These are phyloP conservation scores for Agaricus bisporus DNA, from an alignment of 768 basidiomycete genomes.

Conservation along the genomic window DNA sequence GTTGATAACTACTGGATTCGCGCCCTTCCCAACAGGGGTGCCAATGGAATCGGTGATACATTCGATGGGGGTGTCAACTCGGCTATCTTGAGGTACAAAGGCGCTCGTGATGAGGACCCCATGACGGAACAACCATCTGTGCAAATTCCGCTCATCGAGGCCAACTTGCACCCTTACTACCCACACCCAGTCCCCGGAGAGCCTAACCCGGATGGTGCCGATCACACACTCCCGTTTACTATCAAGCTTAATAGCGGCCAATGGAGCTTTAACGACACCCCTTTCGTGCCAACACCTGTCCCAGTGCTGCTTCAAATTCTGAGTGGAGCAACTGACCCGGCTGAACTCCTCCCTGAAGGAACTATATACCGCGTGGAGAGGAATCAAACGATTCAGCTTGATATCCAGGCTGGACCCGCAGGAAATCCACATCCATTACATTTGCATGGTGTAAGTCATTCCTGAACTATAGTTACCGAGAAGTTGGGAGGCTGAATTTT, in stretches of 20 bases:
- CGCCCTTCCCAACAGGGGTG: conserved; percentile 20
- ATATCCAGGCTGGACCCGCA: conserved; percentile 28
- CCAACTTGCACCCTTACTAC: conserved; percentile 23
- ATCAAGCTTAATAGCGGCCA: conserved; percentile 11
- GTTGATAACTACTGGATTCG: conserved; percentile 33
- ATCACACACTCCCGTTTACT: conserved; percentile 17
- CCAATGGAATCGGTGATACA: conserved; percentile 1
- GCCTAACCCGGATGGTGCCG: conserved; percentile 16
- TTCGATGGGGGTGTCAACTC: conserved; percentile 38
- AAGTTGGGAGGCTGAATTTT: not conserved
- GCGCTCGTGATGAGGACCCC: conserved; percentile 27
- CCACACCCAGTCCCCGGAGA: conserved; percentile 18
- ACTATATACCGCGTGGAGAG: conserved; percentile 36
- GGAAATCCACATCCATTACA: conserved; percentile 35
- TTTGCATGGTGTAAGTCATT: conserved; percentile 36
- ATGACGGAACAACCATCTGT: conserved; percentile 23
- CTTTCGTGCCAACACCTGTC: conserved; percentile 23
- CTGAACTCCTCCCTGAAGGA: conserved; percentile 35
- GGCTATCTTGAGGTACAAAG: conserved; percentile 34
- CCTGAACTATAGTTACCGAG: not conserved
- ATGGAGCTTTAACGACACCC: conserved; percentile 8
- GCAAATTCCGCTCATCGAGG: conserved; percentile 27
- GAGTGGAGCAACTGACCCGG: conserved; percentile 32
- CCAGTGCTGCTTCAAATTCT: conserved; percentile 48
- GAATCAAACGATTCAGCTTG: conserved; percentile 44